Base-by-base conservation (phyloP, 129 eudicot genomes). In the Pseudognaphalium luteoalbum region DNA sequence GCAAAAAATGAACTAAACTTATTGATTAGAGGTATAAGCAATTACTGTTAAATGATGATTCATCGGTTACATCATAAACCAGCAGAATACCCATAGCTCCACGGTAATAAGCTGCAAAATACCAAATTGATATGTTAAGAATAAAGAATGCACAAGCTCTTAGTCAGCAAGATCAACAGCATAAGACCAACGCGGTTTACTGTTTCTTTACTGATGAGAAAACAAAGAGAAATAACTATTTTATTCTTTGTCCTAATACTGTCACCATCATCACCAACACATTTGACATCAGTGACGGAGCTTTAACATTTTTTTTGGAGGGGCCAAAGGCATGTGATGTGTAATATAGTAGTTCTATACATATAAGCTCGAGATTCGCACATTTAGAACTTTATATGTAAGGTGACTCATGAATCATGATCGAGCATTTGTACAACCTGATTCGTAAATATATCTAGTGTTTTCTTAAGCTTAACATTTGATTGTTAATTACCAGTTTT, bases 61-160 rank as follows among this genome's bases (percentile, higher is more conserved):
- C 97, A 72, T 92, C 97, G 34, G 97, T 92, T 52, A 92, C 97
- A 79, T 92, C 97, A 79, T 92, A 92, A 77, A 92, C 97, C 86
- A 92, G 88, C 81, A 92, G 79, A 71, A 92, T 92, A 80, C 97
- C 97, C 97, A 89, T 92, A 70, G 97, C 97, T 81, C 97, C 97
- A 60, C 97, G 97, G 69, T 92, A 92, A 75, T 92, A 92, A 74
- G 97, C 97, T 92, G 91, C 91, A 81, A 70, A 54, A 22, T 60
- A 80, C 32, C 20, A 21, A 62, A 8, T 63, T 16, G 10, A 44
- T 17, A 74, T n/a, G 28, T 6, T 19, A 57, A 56, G 30, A 44
- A 71, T 22, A 50, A 25, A 62, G n/a, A 61, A 41, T 17, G 11
- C 25, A 25, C 66, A 61, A 28, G 62, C 62, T 57, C 62, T 57